Evolutionary conservation across 352 stramenopile species (phyloP).

Genomic region (Phytophthora melonis): DNA sequence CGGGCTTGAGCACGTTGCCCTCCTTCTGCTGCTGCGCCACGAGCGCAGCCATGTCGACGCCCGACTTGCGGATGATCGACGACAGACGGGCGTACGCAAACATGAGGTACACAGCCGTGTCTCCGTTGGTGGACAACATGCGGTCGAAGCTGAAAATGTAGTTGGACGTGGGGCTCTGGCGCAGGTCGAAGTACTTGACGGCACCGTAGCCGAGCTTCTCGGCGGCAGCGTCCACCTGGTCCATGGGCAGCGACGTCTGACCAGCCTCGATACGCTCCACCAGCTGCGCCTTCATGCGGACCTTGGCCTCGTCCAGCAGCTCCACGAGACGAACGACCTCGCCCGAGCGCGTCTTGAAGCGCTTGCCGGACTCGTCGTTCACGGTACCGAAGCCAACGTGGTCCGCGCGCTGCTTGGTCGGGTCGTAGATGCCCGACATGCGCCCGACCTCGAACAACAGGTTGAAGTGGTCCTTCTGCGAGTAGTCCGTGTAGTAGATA

Average conservation of each 20-base stretch:
- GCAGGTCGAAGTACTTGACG: constrained; percentile 99
- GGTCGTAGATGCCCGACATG: constrained; percentile 83
- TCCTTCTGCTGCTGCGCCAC: constrained; percentile 51
- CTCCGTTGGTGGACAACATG: constrained; percentile 99
- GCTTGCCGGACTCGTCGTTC: constrained; percentile 89
- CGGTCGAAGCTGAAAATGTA: constrained; percentile 99
- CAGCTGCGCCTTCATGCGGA: constrained; percentile 95
- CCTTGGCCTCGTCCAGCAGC: constrained; percentile 97
- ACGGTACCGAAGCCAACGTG: constrained; percentile 90
- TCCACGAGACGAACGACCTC: constrained; percentile 99
- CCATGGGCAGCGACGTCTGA: constrained; percentile 87
- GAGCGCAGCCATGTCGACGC: constrained; percentile 86
- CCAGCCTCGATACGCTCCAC: constrained; percentile 93
- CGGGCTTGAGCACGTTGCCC: constrained; percentile 66
- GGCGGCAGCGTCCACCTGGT: constrained; percentile 94
- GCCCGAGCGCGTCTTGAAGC: constrained; percentile 99
- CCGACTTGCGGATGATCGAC: constrained; percentile 96
- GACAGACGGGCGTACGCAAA: constrained; percentile 98
- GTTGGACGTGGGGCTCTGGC: constrained; percentile 97
- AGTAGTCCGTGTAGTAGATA: constrained; percentile 91
- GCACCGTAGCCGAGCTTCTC: constrained; percentile 98
- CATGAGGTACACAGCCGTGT: constrained; percentile 99
- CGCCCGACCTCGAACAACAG: constrained; percentile 84
- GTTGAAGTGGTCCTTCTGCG: constrained; percentile 90
- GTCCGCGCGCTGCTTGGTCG: constrained; percentile 83